A percentile compares a stretch with the other conserved stretches of the same genome.
Conservation (phyloP, 495 filamentous ascomycete genomes). For the Extremus antarcticus region DNA sequence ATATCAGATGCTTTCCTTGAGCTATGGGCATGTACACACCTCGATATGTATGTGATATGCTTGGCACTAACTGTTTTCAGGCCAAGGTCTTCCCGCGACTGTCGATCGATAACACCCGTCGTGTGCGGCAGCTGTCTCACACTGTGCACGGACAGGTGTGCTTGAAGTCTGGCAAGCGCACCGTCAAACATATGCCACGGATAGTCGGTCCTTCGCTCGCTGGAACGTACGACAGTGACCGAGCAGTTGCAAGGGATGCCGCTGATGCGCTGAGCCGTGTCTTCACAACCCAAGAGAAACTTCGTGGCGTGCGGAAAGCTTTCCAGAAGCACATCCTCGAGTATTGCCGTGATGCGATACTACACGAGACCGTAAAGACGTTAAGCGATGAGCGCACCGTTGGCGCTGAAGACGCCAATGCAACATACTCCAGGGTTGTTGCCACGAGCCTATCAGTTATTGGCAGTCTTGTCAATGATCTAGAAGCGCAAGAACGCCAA, state of each 20-base stretch:
- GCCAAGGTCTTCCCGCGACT: conserved; percentile 73
- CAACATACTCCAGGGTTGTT: conserved; percentile 73
- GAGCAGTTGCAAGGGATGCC: conserved; percentile 58
- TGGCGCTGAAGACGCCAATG: conserved; percentile 69
- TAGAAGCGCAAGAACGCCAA: conserved; percentile 20
- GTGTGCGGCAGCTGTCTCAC: conserved; percentile 78
- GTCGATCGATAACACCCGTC: conserved; percentile 77
- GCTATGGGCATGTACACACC: conserved; percentile 62
- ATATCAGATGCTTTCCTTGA: conserved; percentile 68
- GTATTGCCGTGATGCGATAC: conserved; percentile 64
- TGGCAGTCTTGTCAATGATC: conserved; percentile 38
- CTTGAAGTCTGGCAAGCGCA: conserved; percentile 61
- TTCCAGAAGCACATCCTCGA: conserved; percentile 67
- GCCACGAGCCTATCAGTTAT: conserved; percentile 52
- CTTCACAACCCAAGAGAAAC: conserved; percentile 69
- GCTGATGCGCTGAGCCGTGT: conserved; percentile 59
- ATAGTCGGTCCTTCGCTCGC: conserved; percentile 80
- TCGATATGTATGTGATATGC: conserved; percentile 19
- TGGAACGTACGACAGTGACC: conserved; percentile 78
- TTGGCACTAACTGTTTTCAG: conserved; percentile 40
- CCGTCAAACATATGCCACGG: conserved; percentile 63
- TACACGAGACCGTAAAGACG: conserved; percentile 63
- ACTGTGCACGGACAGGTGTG: conserved; percentile 61
- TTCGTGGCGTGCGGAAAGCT: conserved; percentile 59
- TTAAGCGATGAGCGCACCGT: conserved; percentile 80